Base-by-base conservation (phyloP, 1,284 basidiomycete genomes). In the Trametes sp. region DNA sequence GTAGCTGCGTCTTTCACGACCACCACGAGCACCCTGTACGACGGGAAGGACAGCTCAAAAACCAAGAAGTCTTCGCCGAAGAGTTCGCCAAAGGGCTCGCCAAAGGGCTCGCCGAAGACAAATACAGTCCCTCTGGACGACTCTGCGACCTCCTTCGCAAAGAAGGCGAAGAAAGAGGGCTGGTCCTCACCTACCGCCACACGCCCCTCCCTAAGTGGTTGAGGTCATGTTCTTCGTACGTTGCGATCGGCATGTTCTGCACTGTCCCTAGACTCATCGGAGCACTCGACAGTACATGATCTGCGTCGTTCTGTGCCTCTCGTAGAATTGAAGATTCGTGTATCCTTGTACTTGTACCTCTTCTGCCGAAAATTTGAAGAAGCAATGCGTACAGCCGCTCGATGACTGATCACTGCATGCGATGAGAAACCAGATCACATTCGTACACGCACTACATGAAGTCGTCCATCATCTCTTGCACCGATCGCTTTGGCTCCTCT, bases 401-500 rank as follows among this genome's bases (percentile, higher is more conserved):
- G n/a, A n/a, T n/a, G n/a, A n/a, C n/a, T n/a, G n/a, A n/a, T n/a
- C n/a, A n/a, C n/a, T n/a, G n/a, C n/a, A n/a, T n/a, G n/a, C n/a
- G n/a, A n/a, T n/a, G n/a, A n/a, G n/a, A n/a, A n/a, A n/a, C n/a
- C n/a, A n/a, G n/a, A n/a, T n/a, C n/a, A n/a, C n/a, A 26, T 11
- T 21, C 54, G n/a, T 28, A 46, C 31, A 5, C 23, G 35, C 6
- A 19, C 48, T 70, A 78, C 77, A 78, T 78, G 61, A 78, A 77
- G 57, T 78, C 75, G 26, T 91, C 89, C 72, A 90, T 87, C 70
- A 89, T 76, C 68, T 88, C 89, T 68, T 83, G 80, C 11, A 84
- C 87, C 3, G 84, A 87, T 74, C 82, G 84, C 68, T 77, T 78
- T 33, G 79, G 81, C 9, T 83, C 80, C n/a, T 14, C 24, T 10